Percentiles rank a stretch among this genome's conserved stretches.
These are phyloP conservation scores for Trichoderma sp. DNA, from an alignment of 2,329 filamentous ascomycete genomes.

Conservation along the genomic window DNA sequence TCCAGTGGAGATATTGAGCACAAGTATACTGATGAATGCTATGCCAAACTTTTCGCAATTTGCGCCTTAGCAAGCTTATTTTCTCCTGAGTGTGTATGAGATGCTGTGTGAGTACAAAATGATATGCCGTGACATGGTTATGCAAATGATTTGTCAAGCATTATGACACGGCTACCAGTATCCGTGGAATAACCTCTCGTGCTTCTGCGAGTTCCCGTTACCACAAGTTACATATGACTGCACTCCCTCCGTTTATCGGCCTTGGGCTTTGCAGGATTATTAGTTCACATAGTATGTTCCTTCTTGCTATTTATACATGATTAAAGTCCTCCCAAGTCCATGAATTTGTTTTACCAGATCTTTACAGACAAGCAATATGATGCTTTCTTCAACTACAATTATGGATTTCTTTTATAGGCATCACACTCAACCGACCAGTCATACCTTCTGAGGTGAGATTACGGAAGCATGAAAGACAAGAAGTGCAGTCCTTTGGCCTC, in stretches of 20 bases:
- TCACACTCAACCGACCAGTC: too few relatives aligned
- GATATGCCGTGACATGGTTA: not conserved
- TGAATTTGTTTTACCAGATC: not conserved
- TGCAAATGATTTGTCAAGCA: not conserved
- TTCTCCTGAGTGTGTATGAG: not conserved
- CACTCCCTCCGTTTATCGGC: not conserved
- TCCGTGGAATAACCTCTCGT: not conserved
- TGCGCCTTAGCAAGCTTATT: not conserved
- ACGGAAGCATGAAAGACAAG: too few relatives aligned
- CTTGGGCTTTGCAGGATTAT: not conserved
- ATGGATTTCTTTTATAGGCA: not conserved
- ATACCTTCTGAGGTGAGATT: too few relatives aligned
- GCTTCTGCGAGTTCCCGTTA: not conserved
- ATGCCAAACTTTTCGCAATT: not conserved
- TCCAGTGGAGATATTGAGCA: slow-evolving; percentile 54
- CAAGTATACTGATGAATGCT: not conserved
- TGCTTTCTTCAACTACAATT: not conserved
- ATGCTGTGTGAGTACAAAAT: not conserved
- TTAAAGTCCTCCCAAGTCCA: not conserved
- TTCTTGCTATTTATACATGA: not conserved
- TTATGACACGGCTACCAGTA: not conserved
- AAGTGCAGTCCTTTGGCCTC: too few relatives aligned
- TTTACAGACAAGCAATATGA: not conserved
- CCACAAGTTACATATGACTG: not conserved
- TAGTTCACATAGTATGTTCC: not conserved